Conservation (phyloP, 148 eudicot genomes). For the Camellia sinensis region DNA sequence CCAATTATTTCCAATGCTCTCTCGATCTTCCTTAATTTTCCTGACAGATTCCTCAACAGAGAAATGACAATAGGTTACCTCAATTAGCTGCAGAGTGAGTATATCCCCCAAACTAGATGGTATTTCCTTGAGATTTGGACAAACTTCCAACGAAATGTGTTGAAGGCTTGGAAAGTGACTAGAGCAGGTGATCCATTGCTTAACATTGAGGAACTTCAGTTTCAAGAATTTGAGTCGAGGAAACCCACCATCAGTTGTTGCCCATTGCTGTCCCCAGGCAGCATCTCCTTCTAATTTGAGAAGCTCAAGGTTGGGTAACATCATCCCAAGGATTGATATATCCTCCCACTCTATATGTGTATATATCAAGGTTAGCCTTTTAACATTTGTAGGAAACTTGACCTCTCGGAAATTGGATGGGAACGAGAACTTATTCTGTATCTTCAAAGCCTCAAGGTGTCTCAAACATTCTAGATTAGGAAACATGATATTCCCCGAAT, state of each 20-base stretch:
- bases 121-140: not conserved
- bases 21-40: not conserved
- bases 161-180: not conserved
- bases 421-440: no score
- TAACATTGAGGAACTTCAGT: not conserved
- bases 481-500: no score
- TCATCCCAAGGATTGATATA: not conserved
- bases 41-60: not conserved
- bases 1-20: not conserved
- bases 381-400: no score
- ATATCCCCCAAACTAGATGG: not conserved
- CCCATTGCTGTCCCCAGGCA: not conserved
- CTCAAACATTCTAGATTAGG: no score
- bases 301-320: not conserved
- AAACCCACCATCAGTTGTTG: not conserved
- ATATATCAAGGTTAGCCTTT: not conserved
- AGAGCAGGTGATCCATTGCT: not conserved
- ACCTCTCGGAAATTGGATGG: no score
- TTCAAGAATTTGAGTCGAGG: not conserved
- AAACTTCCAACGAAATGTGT: not conserved
- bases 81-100: not conserved
- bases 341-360: not conserved
- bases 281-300: not conserved
- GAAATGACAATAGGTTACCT: not conserved
- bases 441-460: no score